These are phyloP conservation scores for Talaromyces sp. DNA, from an alignment of 2,329 filamentous ascomycete species.

Conservation along the genomic window DNA sequence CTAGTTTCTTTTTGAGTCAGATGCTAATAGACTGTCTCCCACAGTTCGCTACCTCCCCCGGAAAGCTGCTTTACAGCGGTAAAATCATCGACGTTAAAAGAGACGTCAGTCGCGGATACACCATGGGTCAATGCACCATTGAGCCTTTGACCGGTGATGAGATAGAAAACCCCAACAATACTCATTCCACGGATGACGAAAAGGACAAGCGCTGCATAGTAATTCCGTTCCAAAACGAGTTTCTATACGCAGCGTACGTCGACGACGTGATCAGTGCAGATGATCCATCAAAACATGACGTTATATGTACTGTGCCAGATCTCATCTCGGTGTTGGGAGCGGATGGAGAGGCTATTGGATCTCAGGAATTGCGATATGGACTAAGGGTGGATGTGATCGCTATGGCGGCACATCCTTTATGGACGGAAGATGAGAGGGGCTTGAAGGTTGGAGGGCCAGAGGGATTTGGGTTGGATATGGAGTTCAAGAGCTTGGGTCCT, in stretches of 20 bases:
- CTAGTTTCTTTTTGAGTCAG: not conserved
- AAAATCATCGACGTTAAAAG: conserved; percentile 46
- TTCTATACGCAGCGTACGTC: conserved; percentile 26
- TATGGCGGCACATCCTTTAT: conserved; percentile 49
- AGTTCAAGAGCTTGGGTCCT: conserved; percentile 10
- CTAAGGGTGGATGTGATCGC: conserved; percentile 51
- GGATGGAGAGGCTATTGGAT: conserved; percentile 51
- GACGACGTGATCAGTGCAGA: conserved; percentile 11
- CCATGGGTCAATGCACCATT: conserved; percentile 32
- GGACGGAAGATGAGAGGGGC: conserved; percentile 41
- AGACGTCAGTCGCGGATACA: conserved; percentile 37
- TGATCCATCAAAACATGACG: conserved; percentile 20
- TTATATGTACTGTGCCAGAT: conserved; percentile 33
- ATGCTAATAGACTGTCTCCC: conserved; percentile 14
- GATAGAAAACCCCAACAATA: conserved; percentile 15
- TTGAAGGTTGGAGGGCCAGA: conserved; percentile 41
- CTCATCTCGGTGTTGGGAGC: conserved; percentile 38
- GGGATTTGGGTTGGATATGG: conserved; percentile 36
- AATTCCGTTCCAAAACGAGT: conserved; percentile 31
- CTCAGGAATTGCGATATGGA: conserved; percentile 52
- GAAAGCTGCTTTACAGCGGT: conserved; percentile 43
- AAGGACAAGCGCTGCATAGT: conserved; percentile 15
- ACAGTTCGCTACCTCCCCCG: conserved; percentile 29
- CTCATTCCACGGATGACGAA: not conserved
- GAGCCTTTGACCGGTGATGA: conserved; percentile 28